Base-by-base conservation (phyloP, 345 rosid species). In the Euphorbia tirucalli region DNA sequence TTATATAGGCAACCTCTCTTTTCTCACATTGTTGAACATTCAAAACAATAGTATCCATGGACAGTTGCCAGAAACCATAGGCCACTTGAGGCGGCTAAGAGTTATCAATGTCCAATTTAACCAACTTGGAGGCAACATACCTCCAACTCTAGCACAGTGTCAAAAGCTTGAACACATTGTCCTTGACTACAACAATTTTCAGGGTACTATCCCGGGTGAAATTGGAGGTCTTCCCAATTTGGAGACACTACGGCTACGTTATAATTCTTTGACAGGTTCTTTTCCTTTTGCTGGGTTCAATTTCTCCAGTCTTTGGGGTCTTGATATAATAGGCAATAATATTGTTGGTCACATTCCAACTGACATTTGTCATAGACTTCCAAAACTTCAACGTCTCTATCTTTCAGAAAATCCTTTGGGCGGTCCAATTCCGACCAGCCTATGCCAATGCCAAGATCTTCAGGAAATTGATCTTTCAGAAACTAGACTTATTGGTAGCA, bases 391-490 rank as follows among this genome's bases (percentile, higher is more conserved):
- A 55, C 9, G 5, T n/a, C 59, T 55, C 3, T 55, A 21, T 55
- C 11, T 55, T 5, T 7, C 27, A 21, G 18, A 3, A 4, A 55
- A 55, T 55, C 27, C 59, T 55, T 55, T 55, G 28, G 59, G 59
- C n/a, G 59, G 28, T 22, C 22, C 8, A n/a, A 19, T 55, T 22
- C 59, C 59, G 5, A 11, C 27, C 0, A 55, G 59, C 11, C 59
- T 55, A 22, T 21, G 59, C 59, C 59, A 55, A n/a, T 55, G 59
- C 59, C 18, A 55, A 55, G 59, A 55, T 55, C 59, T 55, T 55
- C 1, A 4, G 28, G 28, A 21, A 55, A 21, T 55, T 21, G 25
- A 55, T 0, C 28, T 55, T 55, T 1, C 28, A 55, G 59, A 21
- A 21, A 55, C 18, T 11, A 8, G 59, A 55, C 59, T 55, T 10